Percentiles rank a stretch among this genome's conserved stretches.
phyloP scores from a whole-genome alignment of 768 basidiomycete genomes.

The Clitopilus passeckerianus region DNA sequence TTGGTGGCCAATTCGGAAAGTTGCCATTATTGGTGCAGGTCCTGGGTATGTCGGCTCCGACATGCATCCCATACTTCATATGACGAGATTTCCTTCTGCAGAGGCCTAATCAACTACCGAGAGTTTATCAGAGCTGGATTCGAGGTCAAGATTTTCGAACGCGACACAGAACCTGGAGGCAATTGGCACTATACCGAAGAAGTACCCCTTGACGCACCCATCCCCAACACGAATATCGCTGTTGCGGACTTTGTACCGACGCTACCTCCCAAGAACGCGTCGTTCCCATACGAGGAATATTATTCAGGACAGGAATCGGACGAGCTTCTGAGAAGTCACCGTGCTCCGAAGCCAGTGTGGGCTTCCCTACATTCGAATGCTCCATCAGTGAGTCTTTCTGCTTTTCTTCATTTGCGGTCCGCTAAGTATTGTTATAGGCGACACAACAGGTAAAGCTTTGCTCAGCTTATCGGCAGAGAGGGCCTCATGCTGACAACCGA shows the following conservation, averaged over 20 bases:
- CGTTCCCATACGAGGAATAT: constrained; percentile 21
- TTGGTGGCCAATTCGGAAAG: constrained; percentile 30
- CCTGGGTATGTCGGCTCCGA: constrained; percentile 23
- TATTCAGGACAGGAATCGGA: constrained; percentile 16
- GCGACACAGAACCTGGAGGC: constrained; percentile 32
- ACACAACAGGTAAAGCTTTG: constrained; percentile 17
- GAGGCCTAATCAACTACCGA: constrained; percentile 31
- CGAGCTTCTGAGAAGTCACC: constrained; percentile 21
- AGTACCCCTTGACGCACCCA: constrained; percentile 24
- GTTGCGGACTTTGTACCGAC: constrained; percentile 22
- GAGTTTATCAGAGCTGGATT: constrained; percentile 28
- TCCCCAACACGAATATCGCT: constrained; percentile 27
- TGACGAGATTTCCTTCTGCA: constrained; percentile 5
- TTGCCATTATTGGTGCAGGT: constrained; percentile 36
- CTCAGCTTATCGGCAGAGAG: too few relatives aligned
- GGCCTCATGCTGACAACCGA: neutral
- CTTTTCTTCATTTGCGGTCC: neutral
- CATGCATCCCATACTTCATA: neutral
- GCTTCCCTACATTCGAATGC: constrained; percentile 26
- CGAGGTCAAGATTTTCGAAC: constrained; percentile 30
- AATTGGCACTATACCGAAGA: constrained; percentile 41
- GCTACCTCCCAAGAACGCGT: constrained; percentile 25
- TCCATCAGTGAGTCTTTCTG: constrained; percentile 21
- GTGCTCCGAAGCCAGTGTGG: constrained; percentile 34
- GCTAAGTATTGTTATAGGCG: constrained; percentile 7